Conservation (phyloP, 2,329 filamentous ascomycete species). For the Myriosclerotinia duriaeana region DNA sequence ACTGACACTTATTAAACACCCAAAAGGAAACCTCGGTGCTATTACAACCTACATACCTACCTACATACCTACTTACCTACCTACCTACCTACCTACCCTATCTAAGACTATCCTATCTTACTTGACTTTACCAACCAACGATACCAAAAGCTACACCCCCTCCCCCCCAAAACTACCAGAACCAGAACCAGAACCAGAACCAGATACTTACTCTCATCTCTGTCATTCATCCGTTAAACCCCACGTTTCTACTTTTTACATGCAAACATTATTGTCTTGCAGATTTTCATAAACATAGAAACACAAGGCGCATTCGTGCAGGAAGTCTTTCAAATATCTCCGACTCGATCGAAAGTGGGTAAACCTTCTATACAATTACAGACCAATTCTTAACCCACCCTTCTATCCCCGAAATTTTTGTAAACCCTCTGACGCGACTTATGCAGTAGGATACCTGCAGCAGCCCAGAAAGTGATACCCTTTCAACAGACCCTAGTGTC, state of each 20-base stretch:
- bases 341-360: constrained; percentile 23
- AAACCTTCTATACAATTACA: constrained; percentile 23
- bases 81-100: too few species aligned
- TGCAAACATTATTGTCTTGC: constrained; percentile 22
- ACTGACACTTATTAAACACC: neutral
- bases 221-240: constrained; percentile 16
- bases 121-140: neutral
- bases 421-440: constrained; percentile 26
- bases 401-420: constrained; percentile 14
- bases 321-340: constrained; percentile 23
- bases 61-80: too few species aligned
- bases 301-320: constrained; percentile 25
- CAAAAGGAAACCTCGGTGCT: constrained; percentile 8
- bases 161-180: too few species aligned
- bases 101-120: too few species aligned
- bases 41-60: neutral
- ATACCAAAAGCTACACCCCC: neutral
- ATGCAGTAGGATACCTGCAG: constrained; percentile 26
- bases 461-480: constrained; percentile 23
- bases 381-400: constrained; percentile 13
- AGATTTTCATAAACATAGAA: constrained; percentile 23
- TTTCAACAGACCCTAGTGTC: constrained; percentile 28
- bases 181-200: too few species aligned
- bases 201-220: neutral
- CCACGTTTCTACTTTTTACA: constrained; percentile 20